Conservation (phyloP, 108 stramenopile genomes). For the Nitzschia putrida region DNA sequence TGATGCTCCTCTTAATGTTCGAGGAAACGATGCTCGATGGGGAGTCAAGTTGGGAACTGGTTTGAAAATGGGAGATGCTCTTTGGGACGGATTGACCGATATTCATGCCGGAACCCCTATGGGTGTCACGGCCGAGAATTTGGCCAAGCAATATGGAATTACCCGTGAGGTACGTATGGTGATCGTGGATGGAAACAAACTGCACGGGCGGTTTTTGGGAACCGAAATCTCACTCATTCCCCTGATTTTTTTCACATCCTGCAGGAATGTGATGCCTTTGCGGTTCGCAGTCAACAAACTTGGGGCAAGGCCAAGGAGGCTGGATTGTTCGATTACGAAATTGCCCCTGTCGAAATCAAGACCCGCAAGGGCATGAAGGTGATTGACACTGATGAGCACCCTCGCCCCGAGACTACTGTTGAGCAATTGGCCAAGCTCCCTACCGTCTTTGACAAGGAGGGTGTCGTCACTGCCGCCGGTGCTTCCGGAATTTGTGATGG, state of each 20-base stretch:
- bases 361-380: constrained; percentile 76
- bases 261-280: constrained; percentile 89
- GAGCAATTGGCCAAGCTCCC: constrained; percentile 86
- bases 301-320: constrained; percentile 76
- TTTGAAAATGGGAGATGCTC: constrained; percentile 61
- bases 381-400: constrained; percentile 94
- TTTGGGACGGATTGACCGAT: constrained; percentile 92
- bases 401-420: constrained; percentile 84
- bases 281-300: constrained; percentile 80
- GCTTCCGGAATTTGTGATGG: constrained; percentile 98
- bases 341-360: constrained; percentile 90
- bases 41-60: constrained; percentile 88
- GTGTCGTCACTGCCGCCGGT: constrained; percentile 94
- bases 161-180: constrained; percentile 63
- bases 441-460: constrained; percentile 95
- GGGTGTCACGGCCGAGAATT: constrained; percentile 98
- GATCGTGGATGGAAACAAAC: neutral
- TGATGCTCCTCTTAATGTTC: constrained; percentile 82
- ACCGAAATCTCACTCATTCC: neutral
- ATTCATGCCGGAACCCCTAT: constrained; percentile 86
- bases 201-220: no score
- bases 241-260: neutral
- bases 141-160: constrained; percentile 90
- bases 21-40: constrained; percentile 88
- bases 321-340: constrained; percentile 91